These are phyloP conservation scores for Blastomyces parvus DNA, from an alignment of 2,329 filamentous ascomycete genomes.

Conservation along the genomic window DNA sequence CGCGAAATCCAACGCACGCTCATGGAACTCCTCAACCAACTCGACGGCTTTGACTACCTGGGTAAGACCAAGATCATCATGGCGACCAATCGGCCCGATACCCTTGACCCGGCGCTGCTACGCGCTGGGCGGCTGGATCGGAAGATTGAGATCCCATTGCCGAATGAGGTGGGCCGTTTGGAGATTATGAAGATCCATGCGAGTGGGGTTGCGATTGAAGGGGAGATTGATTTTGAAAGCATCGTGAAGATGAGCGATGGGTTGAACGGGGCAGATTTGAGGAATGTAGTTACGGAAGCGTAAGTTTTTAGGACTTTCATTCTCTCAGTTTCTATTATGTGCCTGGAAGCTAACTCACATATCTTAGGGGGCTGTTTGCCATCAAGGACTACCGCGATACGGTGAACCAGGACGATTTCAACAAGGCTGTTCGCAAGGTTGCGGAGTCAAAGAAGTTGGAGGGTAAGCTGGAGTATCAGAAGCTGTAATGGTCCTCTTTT, in stretches of 20 bases:
- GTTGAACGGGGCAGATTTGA: conserved; percentile 90
- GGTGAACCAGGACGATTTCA: conserved; percentile 98
- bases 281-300: conserved; percentile 98
- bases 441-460: conserved; percentile 97
- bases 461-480: conserved; percentile 96
- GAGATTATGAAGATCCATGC: conserved; percentile 99
- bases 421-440: conserved; percentile 96
- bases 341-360: neutral
- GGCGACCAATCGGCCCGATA: conserved; percentile 96
- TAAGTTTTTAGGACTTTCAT: conserved; percentile 43
- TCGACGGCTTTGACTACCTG: conserved; percentile 97
- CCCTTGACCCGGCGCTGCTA: conserved; percentile 79
- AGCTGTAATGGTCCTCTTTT: conserved; percentile 51
- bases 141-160: conserved; percentile 95
- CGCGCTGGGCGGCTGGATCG: conserved; percentile 86
- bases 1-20: conserved; percentile 96
- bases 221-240: conserved; percentile 96
- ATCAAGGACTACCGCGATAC: conserved; percentile 97
- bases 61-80: conserved; percentile 99
- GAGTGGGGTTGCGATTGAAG: conserved; percentile 73
- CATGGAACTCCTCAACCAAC: conserved; percentile 97
- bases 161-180: conserved; percentile 89
- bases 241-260: conserved; percentile 99
- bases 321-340: neutral
- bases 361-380: conserved; percentile 71